Evolutionary conservation across 352 stramenopile species (phyloP), one percentile per base, ranked within the genome.

Genomic region (Thraustotheca clavata): DNA sequence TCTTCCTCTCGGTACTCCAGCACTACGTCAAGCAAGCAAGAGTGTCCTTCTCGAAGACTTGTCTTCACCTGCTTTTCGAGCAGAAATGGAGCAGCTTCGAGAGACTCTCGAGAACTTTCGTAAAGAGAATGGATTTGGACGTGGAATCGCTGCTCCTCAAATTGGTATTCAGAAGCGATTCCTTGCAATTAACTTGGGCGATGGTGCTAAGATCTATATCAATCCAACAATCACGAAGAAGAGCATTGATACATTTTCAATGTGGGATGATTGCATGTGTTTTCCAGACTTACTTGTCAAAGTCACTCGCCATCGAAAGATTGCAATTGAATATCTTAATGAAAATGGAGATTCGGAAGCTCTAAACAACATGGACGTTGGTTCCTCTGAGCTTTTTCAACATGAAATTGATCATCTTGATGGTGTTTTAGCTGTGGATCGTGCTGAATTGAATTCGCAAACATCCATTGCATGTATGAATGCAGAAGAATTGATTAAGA

Each of bases 381-480:
- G 36, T 12, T 26, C 22, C 9, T 46, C 52, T 3, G 52, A 61
- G 52, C 52, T 93, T 40, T 91, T 93, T 62, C 83, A 93, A 71
- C 83, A 93, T 61, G 83, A 93, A 50, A 68, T 89, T 4, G 81
- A 93, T 69, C 83, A 93, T 24, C 67, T 93, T 18, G 76, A 91
- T 40, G 83, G 83, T 47, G 69, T 91, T 24, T 72, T 93, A 50
- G 90, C 88, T 67, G 66, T 90, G 26, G 79, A 93, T 57, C 77
- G 77, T n/a, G 60, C 90, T 39, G 78, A 89, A 20, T 55, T 75
- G 12, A 71, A 79, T 50, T 84, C 74, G 33, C 73, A 31, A 9
- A 24, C 43, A 52, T 2, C 16, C 38, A 20, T 16, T 18, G 38
- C 38, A 43, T 16, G 20, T 1, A 52, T 93, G 39, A 87, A 12